Percentiles rank a stretch among this genome's conserved stretches.
phyloP scores from a whole-genome alignment of 768 basidiomycete genomes.

The Serendipita sp. region DNA sequence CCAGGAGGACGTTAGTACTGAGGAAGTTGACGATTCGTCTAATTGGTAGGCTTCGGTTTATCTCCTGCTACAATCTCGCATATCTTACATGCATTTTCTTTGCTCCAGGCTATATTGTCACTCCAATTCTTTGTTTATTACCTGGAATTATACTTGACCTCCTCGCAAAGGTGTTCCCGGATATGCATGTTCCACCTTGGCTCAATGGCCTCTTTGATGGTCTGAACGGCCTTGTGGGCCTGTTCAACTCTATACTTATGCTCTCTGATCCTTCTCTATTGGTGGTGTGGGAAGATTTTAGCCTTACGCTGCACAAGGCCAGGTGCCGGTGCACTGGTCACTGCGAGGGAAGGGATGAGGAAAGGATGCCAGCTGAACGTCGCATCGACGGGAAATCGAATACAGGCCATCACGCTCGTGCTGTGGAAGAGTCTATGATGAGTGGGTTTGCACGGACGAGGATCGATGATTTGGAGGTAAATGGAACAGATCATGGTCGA shows the following conservation, averaged over 20 bases:
- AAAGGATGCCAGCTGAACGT: no score
- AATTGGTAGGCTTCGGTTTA: background rate
- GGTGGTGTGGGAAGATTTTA: background rate
- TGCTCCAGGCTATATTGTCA: background rate
- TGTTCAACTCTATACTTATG: conserved; percentile 6
- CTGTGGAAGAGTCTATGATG: background rate
- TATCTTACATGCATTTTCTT: background rate
- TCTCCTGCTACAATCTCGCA: background rate
- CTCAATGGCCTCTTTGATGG: background rate
- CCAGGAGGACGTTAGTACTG: background rate
- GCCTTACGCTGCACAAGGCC: no score
- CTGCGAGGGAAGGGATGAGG: no score
- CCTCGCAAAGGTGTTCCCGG: background rate
- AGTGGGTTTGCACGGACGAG: background rate
- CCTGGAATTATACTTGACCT: conserved; percentile 4
- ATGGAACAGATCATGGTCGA: background rate
- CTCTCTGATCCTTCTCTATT: background rate
- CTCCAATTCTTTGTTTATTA: background rate
- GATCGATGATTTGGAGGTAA: background rate
- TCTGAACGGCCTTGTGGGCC: background rate
- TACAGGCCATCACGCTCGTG: no score
- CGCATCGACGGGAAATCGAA: no score
- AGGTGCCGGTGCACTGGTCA: no score
- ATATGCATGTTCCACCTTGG: background rate
- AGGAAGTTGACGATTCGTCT: background rate